Conservation (phyloP, 768 basidiomycete species). For the Suillus weaverae region DNA sequence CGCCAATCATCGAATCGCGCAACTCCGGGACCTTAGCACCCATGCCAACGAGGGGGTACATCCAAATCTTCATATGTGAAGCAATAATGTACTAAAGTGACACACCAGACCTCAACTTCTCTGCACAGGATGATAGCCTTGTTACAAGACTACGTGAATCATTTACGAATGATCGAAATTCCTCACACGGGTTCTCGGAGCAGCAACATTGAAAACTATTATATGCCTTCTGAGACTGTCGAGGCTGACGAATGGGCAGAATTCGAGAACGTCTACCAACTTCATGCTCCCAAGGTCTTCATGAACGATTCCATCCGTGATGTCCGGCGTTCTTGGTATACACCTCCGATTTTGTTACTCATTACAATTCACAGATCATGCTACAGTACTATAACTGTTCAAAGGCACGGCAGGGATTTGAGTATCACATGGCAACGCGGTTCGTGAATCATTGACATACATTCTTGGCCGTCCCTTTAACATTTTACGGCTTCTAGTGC, state of each 20-base stretch:
- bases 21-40: constrained; percentile 36
- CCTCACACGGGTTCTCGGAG: constrained; percentile 30
- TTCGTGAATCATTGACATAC: constrained; percentile 34
- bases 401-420: constrained; percentile 70
- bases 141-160: constrained; percentile 59
- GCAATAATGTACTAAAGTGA: constrained; percentile 6
- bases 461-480: constrained; percentile 11
- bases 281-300: constrained; percentile 82
- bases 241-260: constrained; percentile 71
- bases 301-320: constrained; percentile 78
- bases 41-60: constrained; percentile 19
- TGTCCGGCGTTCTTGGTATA: constrained; percentile 43
- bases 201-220: constrained; percentile 48
- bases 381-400: constrained; percentile 88
- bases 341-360: constrained; percentile 13
- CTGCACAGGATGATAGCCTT: constrained; percentile 54
- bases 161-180: constrained; percentile 49
- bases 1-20: constrained; percentile 52
- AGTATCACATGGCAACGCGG: constrained; percentile 88
- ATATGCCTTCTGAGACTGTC: constrained; percentile 67
- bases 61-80: neutral
- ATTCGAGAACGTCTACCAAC: constrained; percentile 90
- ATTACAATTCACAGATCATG: constrained; percentile 55
- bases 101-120: constrained; percentile 25
- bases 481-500: constrained; percentile 45